Base-by-base conservation (phyloP, 2,329 filamentous ascomycete genomes). In the Ilyonectria destructans region DNA sequence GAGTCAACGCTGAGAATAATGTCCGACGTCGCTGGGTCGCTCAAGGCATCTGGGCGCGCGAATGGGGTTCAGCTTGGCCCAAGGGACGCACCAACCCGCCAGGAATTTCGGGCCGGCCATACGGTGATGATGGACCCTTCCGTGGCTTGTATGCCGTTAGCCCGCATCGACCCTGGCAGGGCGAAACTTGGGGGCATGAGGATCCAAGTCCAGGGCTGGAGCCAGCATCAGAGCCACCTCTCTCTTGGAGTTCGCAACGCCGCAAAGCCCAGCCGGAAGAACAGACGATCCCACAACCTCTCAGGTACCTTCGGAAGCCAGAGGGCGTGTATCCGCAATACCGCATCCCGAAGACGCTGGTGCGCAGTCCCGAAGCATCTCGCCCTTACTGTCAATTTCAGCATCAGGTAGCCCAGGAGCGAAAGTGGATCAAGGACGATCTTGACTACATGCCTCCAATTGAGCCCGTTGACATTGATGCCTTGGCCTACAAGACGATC, bases 381-480 rank as follows among this genome's bases (percentile, higher is more conserved):
- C 70, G 71, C 7, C 71, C 70, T 17, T 67, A 58, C 31, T 43
- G 37, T 12, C 68, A 74, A 40, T 74, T 74, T 43, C 8, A 63
- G 26, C 64, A 65, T 54, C 70, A 74, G 52, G 43, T 71, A 9
- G 52, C 45, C 45, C 57, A 55, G 19, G 68, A 71, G 54, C 59
- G 66, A 51, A 58, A 68, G 12, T 67, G 68, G 55, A 29, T 74
- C 26, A 43, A 62, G 49, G 61, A 62, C 40, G 58, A 69, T 61
- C 49, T 65, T 13, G 15, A 54, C 43, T 57, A 45, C n/a, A 21
- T 8, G 12, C 7, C 48, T 6, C 9, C 40, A 7, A 9, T 35
- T 1, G 19, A 13, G 17, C n/a, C 29, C 13, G 4, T 68, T 9
- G 58, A 62, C 17, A 29, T 65, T 15, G 65, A 68, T 62, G 37